phyloP scores from a whole-genome alignment of 1,139 yeast species.

The Lodderomyces metapsilosis region DNA sequence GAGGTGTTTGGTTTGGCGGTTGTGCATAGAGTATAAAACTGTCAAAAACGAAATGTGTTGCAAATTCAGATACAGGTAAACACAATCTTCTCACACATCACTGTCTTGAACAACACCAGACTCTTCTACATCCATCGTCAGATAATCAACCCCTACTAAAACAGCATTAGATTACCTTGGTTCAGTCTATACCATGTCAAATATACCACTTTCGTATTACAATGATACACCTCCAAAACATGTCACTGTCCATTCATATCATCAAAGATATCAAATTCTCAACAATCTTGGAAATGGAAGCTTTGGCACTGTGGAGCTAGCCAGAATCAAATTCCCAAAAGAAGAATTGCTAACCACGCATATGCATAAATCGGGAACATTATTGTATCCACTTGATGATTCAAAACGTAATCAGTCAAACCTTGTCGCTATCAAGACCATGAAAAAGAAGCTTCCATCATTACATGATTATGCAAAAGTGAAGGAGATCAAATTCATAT shows the following conservation, averaged over 20 bases:
- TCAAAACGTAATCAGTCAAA: constrained; percentile 27
- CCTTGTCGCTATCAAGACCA: constrained; percentile 81
- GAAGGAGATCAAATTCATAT: constrained; percentile 74
- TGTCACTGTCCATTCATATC: constrained; percentile 42
- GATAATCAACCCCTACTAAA: background rate
- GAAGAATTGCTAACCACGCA: constrained; percentile 15
- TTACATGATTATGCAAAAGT: constrained; percentile 60
- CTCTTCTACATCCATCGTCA: background rate
- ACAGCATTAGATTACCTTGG: too few relatives aligned
- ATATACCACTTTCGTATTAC: background rate
- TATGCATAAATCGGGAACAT: constrained; percentile 33
- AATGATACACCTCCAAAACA: constrained; percentile 19
- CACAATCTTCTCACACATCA: background rate
- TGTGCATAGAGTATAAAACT: background rate
- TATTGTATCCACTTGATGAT: constrained; percentile 47
- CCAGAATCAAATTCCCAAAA: constrained; percentile 36
- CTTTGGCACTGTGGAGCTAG: constrained; percentile 71
- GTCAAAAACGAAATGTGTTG: background rate
- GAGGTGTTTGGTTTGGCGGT: constrained; percentile 1
- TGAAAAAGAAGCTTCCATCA: constrained; percentile 53
- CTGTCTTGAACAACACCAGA: background rate
- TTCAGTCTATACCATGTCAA: background rate
- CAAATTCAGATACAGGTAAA: background rate
- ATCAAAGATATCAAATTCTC: constrained; percentile 48
- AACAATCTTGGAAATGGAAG: constrained; percentile 71